Evolutionary conservation across 805 yeast species (phyloP).

Genomic region (Wickerhamiella vanderwaltii): DNA sequence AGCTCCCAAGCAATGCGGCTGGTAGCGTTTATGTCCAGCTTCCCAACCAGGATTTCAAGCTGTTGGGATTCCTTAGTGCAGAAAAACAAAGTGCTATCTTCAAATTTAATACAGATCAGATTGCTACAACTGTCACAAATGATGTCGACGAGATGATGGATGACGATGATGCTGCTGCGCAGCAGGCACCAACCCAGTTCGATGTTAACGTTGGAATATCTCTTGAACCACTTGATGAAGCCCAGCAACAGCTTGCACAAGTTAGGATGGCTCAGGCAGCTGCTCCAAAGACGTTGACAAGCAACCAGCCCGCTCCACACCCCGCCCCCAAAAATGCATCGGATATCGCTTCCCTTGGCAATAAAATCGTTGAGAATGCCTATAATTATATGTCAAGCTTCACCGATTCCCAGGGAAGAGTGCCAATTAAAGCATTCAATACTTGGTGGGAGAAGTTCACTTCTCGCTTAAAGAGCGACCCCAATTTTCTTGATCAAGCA

Average conservation of each 20-base stretch:
- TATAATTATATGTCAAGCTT: conserved; percentile 86
- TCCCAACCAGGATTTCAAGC: conserved; percentile 38
- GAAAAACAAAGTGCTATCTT: conserved; percentile 86
- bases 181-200: conserved; percentile 27
- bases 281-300: conserved; percentile 18
- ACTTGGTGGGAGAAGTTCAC: conserved; percentile 91
- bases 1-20: conserved; percentile 51
- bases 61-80: conserved; percentile 29
- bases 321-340: conserved; percentile 30
- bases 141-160: conserved; percentile 49
- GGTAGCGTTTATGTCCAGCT: conserved; percentile 85
- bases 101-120: conserved; percentile 44
- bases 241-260: conserved; percentile 43
- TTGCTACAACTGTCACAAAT: conserved; percentile 20
- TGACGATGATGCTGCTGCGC: conserved; percentile 34
- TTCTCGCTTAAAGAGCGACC: conserved; percentile 62
- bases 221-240: conserved; percentile 64
- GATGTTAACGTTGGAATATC: conserved; percentile 66
- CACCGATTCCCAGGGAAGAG: conserved; percentile 65
- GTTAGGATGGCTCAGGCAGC: conserved; percentile 27
- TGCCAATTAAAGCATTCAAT: conserved; percentile 76
- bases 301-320: conserved; percentile 20
- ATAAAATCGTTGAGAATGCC: conserved; percentile 81
- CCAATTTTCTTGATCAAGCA: conserved; percentile 55
- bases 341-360: conserved; percentile 55